Percentiles rank a stretch among this genome's conserved stretches.
Evolutionary conservation across 257 asterid genomes (phyloP).

Genomic region (Verbena officinalis): DNA sequence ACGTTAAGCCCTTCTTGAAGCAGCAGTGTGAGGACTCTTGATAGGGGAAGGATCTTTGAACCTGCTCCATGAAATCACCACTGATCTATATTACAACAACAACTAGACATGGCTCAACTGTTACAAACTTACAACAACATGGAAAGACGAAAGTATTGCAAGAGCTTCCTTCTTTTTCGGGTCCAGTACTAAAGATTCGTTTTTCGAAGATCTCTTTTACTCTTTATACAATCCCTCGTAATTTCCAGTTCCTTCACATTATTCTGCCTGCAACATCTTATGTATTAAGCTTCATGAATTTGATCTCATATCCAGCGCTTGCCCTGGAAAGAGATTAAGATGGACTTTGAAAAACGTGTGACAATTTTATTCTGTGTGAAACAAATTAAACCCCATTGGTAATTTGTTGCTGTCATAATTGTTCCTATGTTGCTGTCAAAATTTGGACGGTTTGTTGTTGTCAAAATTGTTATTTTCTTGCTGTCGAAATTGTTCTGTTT

Average conservation of each 20-base stretch:
- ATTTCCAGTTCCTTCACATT: conserved; percentile 38
- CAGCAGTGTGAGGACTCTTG: conserved; percentile 40
- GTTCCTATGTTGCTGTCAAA: no score
- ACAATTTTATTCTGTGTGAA: no score
- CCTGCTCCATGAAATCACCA: no score
- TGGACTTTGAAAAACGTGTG: no score
- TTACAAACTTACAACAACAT: conserved; percentile 37
- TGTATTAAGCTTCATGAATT: conserved; percentile 42
- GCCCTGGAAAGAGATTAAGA: no score
- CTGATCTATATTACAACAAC: conserved; percentile 50
- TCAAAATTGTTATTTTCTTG: no score
- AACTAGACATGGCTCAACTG: conserved; percentile 41
- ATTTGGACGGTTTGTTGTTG: no score
- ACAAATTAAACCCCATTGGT: no score
- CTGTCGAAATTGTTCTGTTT: no score
- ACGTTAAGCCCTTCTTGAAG: conserved; percentile 43
- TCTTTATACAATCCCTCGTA: conserved; percentile 34
- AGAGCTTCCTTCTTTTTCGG: conserved; percentile 6
- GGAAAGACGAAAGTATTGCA: conserved; percentile 2
- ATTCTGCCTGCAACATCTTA: conserved; percentile 36
- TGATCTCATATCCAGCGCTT: conserved; percentile 53
- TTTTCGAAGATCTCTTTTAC: neutral
- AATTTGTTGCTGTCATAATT: no score
- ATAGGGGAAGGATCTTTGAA: conserved; percentile 36
- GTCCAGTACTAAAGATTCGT: neutral